A percentile compares a stretch with the other conserved stretches of the same genome.
These are phyloP conservation scores for Astragalus membranaceus DNA, from an alignment of 306 rosid genomes.

Conservation along the genomic window DNA sequence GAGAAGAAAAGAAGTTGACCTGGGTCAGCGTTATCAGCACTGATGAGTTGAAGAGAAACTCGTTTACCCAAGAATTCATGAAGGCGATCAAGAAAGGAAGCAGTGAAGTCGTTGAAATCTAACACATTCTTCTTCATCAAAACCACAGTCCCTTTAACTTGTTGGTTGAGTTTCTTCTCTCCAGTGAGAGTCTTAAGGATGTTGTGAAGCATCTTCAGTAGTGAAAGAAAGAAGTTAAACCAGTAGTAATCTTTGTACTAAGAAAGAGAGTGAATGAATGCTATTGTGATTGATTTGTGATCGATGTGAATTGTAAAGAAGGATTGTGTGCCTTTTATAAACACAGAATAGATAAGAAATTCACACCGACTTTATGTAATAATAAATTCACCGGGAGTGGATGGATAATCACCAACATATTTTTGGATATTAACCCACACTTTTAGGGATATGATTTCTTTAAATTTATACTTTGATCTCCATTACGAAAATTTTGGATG, in stretches of 20 bases:
- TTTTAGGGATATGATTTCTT: too few species aligned
- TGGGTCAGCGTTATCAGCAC: conserved; percentile 41
- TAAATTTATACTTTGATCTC: too few species aligned
- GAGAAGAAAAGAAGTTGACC: conserved; percentile 21
- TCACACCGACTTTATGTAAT: neutral
- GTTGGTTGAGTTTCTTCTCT: neutral
- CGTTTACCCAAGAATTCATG: conserved; percentile 50
- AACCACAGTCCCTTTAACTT: conserved; percentile 53
- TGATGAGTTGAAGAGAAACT: conserved; percentile 53
- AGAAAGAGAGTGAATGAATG: neutral
- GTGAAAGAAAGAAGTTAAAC: neutral
- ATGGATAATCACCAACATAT: too few species aligned
- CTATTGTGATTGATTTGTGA: neutral
- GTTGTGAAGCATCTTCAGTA: conserved; percentile 17
- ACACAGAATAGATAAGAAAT: neutral
- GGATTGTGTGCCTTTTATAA: neutral
- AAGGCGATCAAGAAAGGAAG: conserved; percentile 43
- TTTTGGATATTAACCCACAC: too few species aligned
- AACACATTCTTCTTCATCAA: conserved; percentile 70
- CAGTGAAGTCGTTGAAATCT: conserved; percentile 60
- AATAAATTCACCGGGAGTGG: neutral
- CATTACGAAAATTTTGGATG: too few species aligned
- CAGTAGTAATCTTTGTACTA: neutral
- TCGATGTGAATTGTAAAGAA: neutral
- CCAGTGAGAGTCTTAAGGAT: neutral